Evolutionary conservation across 495 filamentous ascomycete genomes (phyloP).

Genomic region (Trichoderma virens): DNA sequence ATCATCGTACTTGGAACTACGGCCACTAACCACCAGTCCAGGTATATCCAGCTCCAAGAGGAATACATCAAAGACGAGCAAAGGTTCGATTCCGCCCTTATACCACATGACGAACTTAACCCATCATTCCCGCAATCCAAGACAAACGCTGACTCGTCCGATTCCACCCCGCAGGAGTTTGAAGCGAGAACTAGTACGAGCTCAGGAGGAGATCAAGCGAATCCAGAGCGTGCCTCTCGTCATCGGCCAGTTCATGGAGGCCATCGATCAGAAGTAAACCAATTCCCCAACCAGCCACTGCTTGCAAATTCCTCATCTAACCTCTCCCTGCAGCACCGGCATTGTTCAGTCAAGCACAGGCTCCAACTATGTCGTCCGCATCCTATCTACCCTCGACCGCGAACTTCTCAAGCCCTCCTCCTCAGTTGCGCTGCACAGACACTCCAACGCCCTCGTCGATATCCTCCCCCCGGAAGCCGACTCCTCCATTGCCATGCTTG

Average conservation of each 20-base stretch:
- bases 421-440: slow-evolving; percentile 91
- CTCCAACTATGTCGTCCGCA: slow-evolving; percentile 97
- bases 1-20: background rate
- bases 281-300: background rate
- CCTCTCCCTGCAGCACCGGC: slow-evolving; percentile 61
- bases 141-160: background rate
- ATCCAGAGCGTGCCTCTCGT: slow-evolving; percentile 97
- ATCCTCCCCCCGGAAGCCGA: slow-evolving; percentile 97
- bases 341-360: slow-evolving; percentile 98
- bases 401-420: slow-evolving; percentile 96
- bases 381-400: slow-evolving; percentile 95
- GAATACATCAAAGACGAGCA: slow-evolving; percentile 99
- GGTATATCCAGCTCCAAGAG: slow-evolving; percentile 95
- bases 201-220: slow-evolving; percentile 98
- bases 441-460: slow-evolving; percentile 97
- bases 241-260: slow-evolving; percentile 99
- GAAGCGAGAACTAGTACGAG: slow-evolving; percentile 92
- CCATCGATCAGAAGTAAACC: slow-evolving; percentile 94
- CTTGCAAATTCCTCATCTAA: background rate
- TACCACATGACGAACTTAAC: slow-evolving; percentile 12
- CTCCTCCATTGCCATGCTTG: slow-evolving; percentile 97
- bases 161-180: slow-evolving; percentile 56
- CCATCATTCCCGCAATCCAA: too few relatives aligned
- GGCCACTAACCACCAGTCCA: slow-evolving; percentile 25
- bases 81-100: slow-evolving; percentile 43